Conservation (phyloP, 345 rosid species). For the Garcia nutans region DNA sequence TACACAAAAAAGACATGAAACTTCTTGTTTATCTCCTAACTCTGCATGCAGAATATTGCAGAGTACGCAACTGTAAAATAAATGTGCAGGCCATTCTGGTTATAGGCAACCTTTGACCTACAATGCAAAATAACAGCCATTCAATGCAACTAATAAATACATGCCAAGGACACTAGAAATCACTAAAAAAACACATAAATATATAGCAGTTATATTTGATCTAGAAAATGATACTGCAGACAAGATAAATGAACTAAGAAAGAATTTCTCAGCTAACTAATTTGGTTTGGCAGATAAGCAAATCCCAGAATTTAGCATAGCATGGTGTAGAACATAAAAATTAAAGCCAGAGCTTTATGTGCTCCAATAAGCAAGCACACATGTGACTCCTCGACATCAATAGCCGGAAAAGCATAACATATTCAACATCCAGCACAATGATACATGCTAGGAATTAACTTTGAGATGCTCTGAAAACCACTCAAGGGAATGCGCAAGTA, state of each 20-base stretch:
- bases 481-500: background rate
- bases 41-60: background rate
- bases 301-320: background rate
- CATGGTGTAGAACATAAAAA: background rate
- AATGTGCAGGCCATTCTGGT: background rate
- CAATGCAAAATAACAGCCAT: background rate
- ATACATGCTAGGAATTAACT: background rate
- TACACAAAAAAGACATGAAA: background rate
- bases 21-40: background rate
- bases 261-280: background rate
- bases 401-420: background rate
- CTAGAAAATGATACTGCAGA: background rate
- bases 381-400: background rate
- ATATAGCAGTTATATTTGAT: background rate
- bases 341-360: background rate
- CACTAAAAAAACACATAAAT: background rate
- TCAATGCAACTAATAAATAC: background rate
- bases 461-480: background rate
- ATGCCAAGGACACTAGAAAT: background rate
- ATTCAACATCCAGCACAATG: background rate
- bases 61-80: background rate
- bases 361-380: background rate
- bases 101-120: background rate
- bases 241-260: background rate
- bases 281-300: background rate